Conservation (phyloP, 1,139 yeast species). For the Suhomyces bolitotheri region DNA sequence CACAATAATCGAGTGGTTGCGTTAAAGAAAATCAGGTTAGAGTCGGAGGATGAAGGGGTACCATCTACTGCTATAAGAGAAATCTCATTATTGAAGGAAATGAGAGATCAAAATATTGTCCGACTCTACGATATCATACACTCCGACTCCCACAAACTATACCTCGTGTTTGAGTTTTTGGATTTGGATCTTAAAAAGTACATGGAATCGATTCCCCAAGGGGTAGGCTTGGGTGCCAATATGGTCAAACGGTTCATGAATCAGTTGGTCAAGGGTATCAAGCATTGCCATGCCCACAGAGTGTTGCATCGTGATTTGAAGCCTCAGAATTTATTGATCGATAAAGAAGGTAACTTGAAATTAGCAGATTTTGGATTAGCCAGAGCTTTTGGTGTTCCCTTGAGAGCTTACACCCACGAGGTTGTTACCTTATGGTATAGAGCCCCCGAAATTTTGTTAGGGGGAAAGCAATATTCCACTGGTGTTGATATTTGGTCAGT, state of each 20-base stretch:
- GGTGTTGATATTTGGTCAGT: slow-evolving; percentile 99
- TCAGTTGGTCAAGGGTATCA: slow-evolving; percentile 89
- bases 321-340: slow-evolving; percentile 92
- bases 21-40: slow-evolving; percentile 88
- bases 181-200: slow-evolving; percentile 94
- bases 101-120: slow-evolving; percentile 90
- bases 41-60: slow-evolving; percentile 97
- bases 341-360: slow-evolving; percentile 92
- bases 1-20: slow-evolving; percentile 94
- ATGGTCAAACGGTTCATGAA: slow-evolving; percentile 93
- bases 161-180: slow-evolving; percentile 88
- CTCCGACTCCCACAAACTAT: slow-evolving; percentile 92
- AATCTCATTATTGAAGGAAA: slow-evolving; percentile 87
- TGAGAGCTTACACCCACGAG: slow-evolving; percentile 95
- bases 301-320: slow-evolving; percentile 94
- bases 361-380: slow-evolving; percentile 98
- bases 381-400: slow-evolving; percentile 94
- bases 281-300: slow-evolving; percentile 93
- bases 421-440: slow-evolving; percentile 98
- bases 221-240: slow-evolving; percentile 84
- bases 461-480: slow-evolving; percentile 96
- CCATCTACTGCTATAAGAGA: slow-evolving; percentile 98
- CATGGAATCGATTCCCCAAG: slow-evolving; percentile 94
- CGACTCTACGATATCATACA: slow-evolving; percentile 92
- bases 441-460: slow-evolving; percentile 92